Evolutionary conservation across 1,139 yeast species (phyloP).

Genomic region (Yamadazyma triangularis): DNA sequence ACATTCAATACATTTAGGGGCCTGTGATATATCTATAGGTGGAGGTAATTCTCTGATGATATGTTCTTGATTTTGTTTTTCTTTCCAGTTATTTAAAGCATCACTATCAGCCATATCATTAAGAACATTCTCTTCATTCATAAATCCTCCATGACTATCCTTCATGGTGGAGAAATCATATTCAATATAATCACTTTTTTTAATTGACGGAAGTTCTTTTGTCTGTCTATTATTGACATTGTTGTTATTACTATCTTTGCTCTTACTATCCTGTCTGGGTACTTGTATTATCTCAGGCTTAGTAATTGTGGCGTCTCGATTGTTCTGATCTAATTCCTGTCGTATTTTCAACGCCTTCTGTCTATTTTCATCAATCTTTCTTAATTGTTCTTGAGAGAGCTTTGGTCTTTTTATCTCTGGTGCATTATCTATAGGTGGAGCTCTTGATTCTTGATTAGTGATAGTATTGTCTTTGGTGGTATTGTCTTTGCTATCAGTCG

Average conservation of each 20-base stretch:
- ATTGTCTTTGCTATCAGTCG: neutral
- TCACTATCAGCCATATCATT: conserved; percentile 26
- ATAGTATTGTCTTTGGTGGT: neutral
- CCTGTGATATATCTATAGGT: conserved; percentile 63
- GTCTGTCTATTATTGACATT: conserved; percentile 8
- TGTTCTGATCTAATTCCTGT: conserved; percentile 28
- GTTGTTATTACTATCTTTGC: conserved; percentile 4
- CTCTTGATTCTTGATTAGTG: too few relatives aligned
- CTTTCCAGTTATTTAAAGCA: conserved; percentile 75
- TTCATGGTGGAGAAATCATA: conserved; percentile 88
- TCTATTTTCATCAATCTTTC: conserved; percentile 53
- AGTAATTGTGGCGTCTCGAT: conserved; percentile 24
- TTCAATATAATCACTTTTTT: conserved; percentile 75
- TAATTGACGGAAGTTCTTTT: conserved; percentile 39
- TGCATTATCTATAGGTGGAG: neutral
- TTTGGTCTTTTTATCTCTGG: conserved; percentile 6
- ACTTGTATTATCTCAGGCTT: conserved; percentile 9
- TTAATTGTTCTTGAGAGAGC: conserved; percentile 51
- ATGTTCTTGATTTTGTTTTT: conserved; percentile 45
- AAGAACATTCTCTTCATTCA: conserved; percentile 13
- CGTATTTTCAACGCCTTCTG: conserved; percentile 54
- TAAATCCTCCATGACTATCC: conserved; percentile 84
- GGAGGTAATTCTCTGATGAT: conserved; percentile 57
- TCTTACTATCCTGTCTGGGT: conserved; percentile 5
- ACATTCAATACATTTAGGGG: conserved; percentile 83